Conservation (phyloP, 1,284 basidiomycete species). For the Apiotrichum laibachii region DNA sequence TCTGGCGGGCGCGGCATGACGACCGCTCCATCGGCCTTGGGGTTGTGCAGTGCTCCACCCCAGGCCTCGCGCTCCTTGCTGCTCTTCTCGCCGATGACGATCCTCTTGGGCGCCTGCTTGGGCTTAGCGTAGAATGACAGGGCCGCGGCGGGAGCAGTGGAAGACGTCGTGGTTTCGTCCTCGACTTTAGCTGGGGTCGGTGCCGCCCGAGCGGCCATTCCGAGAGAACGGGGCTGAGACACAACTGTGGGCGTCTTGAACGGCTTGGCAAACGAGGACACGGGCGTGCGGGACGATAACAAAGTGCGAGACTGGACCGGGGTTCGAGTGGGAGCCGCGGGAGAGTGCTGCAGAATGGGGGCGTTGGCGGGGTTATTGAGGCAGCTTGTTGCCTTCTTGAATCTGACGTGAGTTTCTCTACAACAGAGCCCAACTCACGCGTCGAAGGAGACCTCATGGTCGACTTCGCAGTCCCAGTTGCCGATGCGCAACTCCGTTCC, state of each 20-base stretch:
- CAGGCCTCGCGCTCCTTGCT: conserved; percentile 34
- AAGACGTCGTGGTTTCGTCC: not conserved
- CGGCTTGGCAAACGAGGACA: conserved; percentile 25
- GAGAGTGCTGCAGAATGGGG: not conserved
- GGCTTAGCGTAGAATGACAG: conserved; percentile 34
- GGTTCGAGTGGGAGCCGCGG: not conserved
- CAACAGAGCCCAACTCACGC: conserved; percentile 27
- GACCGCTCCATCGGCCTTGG: conserved; percentile 69
- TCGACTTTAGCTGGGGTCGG: not conserved
- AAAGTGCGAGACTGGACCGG: not conserved
- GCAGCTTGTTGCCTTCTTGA: conserved; percentile 28
- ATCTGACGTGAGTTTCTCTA: conserved; percentile 28
- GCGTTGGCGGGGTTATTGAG: conserved; percentile 28
- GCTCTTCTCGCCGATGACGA: conserved; percentile 42
- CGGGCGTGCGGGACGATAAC: conserved; percentile 3
- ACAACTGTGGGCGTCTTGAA: conserved; percentile 31
- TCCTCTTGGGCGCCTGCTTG: conserved; percentile 26
- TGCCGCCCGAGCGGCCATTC: not conserved
- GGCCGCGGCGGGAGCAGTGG: conserved; percentile 6
- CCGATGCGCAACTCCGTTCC: conserved; percentile 59
- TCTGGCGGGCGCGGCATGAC: conserved; percentile 79
- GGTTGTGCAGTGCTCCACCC: conserved; percentile 56
- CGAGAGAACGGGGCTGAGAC: not conserved
- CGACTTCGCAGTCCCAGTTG: conserved; percentile 61
- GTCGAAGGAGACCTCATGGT: conserved; percentile 28